Evolutionary conservation across 108 stramenopile genomes (phyloP).

Genomic region (Cyclostephanos tholiformis): DNA sequence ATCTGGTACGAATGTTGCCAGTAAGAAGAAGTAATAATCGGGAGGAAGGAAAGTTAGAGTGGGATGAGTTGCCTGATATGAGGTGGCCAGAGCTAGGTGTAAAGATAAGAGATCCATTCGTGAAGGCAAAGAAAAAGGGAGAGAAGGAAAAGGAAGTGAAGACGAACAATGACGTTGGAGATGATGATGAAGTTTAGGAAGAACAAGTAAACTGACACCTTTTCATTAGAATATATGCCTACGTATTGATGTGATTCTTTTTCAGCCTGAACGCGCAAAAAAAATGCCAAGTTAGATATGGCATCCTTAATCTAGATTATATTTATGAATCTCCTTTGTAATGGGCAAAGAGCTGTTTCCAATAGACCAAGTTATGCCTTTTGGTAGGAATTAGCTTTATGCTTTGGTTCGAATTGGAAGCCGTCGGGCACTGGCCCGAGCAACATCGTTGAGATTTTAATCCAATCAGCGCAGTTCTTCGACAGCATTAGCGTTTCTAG

Average conservation of each 20-base stretch:
- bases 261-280: no score
- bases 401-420: conserved; percentile 94
- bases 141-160: no score
- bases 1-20: conserved; percentile 70
- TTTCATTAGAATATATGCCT: not conserved
- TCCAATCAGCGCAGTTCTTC: conserved; percentile 86
- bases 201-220: not conserved
- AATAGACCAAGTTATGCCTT: not conserved
- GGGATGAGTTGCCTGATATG: conserved; percentile 69
- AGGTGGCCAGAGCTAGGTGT: conserved; percentile 65
- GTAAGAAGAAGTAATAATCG: conserved; percentile 34
- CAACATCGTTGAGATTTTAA: conserved; percentile 95
- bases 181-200: conserved; percentile 26
- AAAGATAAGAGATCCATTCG: conserved; percentile 35
- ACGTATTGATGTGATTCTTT: not conserved
- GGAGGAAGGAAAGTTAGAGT: conserved; percentile 10
- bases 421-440: conserved; percentile 92
- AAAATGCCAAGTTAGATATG: not conserved
- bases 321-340: no score
- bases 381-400: conserved; percentile 84
- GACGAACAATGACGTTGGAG: no score
- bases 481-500: conserved; percentile 79
- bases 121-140: not conserved
- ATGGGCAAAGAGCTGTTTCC: not conserved
- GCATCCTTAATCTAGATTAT: no score